Evolutionary conservation across 1,139 yeast genomes (phyloP).

Genomic region (Yamadazyma spencermartinsiae): DNA sequence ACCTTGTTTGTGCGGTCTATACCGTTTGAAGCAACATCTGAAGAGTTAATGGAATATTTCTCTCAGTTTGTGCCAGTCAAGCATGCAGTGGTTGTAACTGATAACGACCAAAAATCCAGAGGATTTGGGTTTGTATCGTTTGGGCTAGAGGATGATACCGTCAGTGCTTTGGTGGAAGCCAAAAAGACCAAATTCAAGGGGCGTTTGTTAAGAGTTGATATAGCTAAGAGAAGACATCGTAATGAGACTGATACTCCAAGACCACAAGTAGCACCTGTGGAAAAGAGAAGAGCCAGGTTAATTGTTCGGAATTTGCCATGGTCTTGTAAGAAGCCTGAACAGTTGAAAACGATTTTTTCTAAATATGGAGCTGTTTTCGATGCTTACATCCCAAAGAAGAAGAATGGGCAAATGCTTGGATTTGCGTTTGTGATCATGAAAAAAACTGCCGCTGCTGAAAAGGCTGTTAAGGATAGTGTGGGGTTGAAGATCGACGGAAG

Average conservation of each 20-base stretch:
- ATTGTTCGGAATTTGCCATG: slow-evolving; percentile 93
- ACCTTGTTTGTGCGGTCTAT: slow-evolving; percentile 83
- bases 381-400: slow-evolving; percentile 85
- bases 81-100: slow-evolving; percentile 91
- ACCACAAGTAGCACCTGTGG: slow-evolving; percentile 28
- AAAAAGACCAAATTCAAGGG: slow-evolving; percentile 66
- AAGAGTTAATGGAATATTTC: slow-evolving; percentile 77
- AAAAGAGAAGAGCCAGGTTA: slow-evolving; percentile 77
- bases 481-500: slow-evolving; percentile 87
- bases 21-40: slow-evolving; percentile 79
- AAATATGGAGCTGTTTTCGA: slow-evolving; percentile 87
- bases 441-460: slow-evolving; percentile 73
- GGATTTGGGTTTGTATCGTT: slow-evolving; percentile 98
- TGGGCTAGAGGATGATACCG: slow-evolving; percentile 80
- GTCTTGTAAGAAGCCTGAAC: slow-evolving; percentile 82
- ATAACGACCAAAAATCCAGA: slow-evolving; percentile 69
- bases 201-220: slow-evolving; percentile 70
- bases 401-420: slow-evolving; percentile 89
- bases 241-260: slow-evolving; percentile 31
- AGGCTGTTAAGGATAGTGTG: slow-evolving; percentile 70
- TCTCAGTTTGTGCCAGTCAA: slow-evolving; percentile 93
- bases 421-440: slow-evolving; percentile 95
- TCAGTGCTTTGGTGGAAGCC: slow-evolving; percentile 70
- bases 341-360: slow-evolving; percentile 66
- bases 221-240: slow-evolving; percentile 92